Evolutionary conservation across 139 green algal species (phyloP).

Genomic region (Micractinium conductrix): DNA sequence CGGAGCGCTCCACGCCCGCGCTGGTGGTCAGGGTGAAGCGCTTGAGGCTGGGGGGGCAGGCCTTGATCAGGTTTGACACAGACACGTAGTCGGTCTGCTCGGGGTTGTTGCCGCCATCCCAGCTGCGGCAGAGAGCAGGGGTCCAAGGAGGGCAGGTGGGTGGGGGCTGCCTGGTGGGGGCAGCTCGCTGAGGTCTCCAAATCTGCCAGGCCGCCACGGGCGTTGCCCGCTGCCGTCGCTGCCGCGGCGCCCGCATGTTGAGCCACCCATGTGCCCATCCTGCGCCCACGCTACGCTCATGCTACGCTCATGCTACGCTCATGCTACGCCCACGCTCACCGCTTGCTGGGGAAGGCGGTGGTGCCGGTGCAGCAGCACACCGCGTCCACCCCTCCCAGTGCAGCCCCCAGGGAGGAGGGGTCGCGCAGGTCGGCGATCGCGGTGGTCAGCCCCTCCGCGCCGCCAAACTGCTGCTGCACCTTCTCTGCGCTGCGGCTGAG

Average conservation of each 20-base stretch:
- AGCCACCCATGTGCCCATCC: too few species aligned
- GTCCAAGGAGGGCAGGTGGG: too few species aligned
- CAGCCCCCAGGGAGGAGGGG: slow-evolving; percentile 23
- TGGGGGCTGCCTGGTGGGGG: too few species aligned
- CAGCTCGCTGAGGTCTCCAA: too few species aligned
- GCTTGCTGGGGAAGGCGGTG: slow-evolving; percentile 87
- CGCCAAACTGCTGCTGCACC: slow-evolving; percentile 62
- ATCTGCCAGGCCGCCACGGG: too few species aligned
- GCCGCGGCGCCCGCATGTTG: too few species aligned
- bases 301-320: too few species aligned
- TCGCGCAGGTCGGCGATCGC: slow-evolving; percentile 50
- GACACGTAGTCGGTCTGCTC: slow-evolving; percentile 79
- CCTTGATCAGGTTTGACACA: slow-evolving; percentile 79
- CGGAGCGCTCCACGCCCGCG: slow-evolving; percentile 83
- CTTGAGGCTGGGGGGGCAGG: slow-evolving; percentile 51
- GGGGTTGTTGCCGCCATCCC: slow-evolving; percentile 86
- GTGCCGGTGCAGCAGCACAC: slow-evolving; percentile 84
- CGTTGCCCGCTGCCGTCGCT: too few species aligned
- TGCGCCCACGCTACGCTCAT: too few species aligned
- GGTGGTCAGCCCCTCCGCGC: slow-evolving; percentile 41
- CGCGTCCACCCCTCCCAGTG: slow-evolving; percentile 62
- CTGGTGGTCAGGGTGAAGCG: slow-evolving; percentile 90
- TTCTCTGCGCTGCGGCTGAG: slow-evolving; percentile 64
- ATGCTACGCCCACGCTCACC: slow-evolving; percentile 47
- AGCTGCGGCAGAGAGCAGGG: slow-evolving; percentile 57